Evolutionary conservation across 805 yeast species (phyloP), one percentile per base, ranked within the genome.

Genomic region (Komagataella ulmi): DNA sequence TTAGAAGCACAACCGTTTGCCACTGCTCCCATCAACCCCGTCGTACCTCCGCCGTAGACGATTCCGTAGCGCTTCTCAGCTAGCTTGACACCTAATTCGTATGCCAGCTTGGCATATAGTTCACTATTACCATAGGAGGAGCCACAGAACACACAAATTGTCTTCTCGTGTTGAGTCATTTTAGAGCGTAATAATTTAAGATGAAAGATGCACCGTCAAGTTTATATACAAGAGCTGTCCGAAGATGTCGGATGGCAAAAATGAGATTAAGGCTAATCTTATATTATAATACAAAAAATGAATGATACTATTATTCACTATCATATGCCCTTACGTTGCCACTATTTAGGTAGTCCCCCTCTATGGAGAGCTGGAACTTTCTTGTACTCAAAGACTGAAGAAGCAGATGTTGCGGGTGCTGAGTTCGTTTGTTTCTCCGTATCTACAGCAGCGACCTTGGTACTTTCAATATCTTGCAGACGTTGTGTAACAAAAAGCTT

Each of bases 11-110:
- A 76, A 1, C 85, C 75, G 52, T 77, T 73, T 7, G 91, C 90
- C 53, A 86, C 79, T 3, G 78, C 72, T 8, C 93, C 93, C 90
- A 86, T 86, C 50, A 86, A 64, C 3, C 93, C 91, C 1, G 89
- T 84, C 40, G 91, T 81, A 18, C 96, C 96, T 45, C 96, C 96
- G 48, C 96, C 96, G 60, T 88, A 88, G 7, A 88, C 91, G 45
- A 88, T 68, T 3, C 88, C 88, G 82, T 88, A 86, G 52, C 76
- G 72, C 50, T 71, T 70, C 18, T 64, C 58, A 21, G 88, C 85
- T 55, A 88, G 64, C 24, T 72, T 59, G 49, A 68, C 57, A 21
- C 95, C 96, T 46, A 88, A 68, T 23, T 73, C 63, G n/a, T 68
- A 57, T 1, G 95, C 90, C 36, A 70, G 70, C 2, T 68, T 69